Percentiles rank a stretch among this genome's conserved stretches.
Conservation (phyloP, 2,329 filamentous ascomycete genomes). For the Trichophyton mentagrophytes region DNA sequence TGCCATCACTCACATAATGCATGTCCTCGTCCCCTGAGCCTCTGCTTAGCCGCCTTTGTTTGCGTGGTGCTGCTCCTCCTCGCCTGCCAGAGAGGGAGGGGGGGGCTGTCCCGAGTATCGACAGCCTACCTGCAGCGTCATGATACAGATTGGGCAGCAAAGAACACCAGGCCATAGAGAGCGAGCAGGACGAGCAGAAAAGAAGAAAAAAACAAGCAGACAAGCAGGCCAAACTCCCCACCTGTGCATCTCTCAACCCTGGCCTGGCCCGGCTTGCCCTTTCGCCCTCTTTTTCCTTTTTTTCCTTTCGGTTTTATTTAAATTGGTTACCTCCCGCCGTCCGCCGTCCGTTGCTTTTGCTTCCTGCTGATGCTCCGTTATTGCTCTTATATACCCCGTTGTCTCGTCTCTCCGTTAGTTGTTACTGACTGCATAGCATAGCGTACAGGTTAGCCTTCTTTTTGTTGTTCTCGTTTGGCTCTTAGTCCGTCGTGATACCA, state of each 20-base stretch:
- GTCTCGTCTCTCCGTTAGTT: not conserved
- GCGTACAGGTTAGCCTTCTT: not conserved
- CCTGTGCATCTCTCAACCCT: slow-evolving; percentile 4
- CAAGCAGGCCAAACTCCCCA: not conserved
- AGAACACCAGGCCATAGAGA: not conserved
- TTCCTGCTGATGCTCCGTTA: not conserved
- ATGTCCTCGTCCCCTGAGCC: not conserved
- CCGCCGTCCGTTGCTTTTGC: not conserved
- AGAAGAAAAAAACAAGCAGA: not conserved
- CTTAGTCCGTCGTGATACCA: not conserved
- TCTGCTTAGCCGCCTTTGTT: not conserved
- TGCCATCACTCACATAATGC: not conserved
- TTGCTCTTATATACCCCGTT: not conserved
- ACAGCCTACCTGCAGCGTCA: not conserved
- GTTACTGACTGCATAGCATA: not conserved
- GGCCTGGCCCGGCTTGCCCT: slow-evolving; percentile 1
- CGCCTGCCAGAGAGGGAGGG: not conserved
- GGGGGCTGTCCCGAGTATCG: not conserved
- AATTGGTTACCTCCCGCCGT: slow-evolving; percentile 1
- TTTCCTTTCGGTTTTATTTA: not conserved
- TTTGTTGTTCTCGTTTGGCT: not conserved
- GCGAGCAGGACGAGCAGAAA: not conserved
- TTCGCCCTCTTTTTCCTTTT: not conserved
- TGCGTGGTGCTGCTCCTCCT: not conserved
- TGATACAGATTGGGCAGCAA: slow-evolving; percentile 4